Base-by-base conservation (phyloP, 2,329 filamentous ascomycete species). In the Apiospora marii region DNA sequence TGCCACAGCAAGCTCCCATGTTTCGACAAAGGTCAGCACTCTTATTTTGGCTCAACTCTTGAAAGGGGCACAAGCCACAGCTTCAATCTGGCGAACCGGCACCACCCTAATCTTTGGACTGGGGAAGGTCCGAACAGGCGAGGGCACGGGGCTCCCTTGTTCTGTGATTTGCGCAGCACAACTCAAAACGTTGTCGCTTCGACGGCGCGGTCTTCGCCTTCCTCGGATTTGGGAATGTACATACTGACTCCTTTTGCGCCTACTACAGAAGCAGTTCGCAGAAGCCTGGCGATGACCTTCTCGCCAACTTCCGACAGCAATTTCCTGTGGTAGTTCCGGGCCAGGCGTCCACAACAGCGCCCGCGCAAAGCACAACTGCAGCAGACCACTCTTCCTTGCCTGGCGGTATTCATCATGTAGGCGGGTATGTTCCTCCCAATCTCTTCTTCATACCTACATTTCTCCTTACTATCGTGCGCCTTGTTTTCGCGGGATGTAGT, bases 271-370 rank as follows among this genome's bases (percentile, higher is more conserved):
- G 90, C 79, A 94, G 90, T 82, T 91, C 93, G 71, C 93, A 95
- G 83, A 97, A 97, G 86, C 95, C 95, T 72, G 92, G 91, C 82
- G 93, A 95, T 80, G 94, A 95, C 79, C 88, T 98, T 80, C 91
- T 96, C 81, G 91, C 91, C 83, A 92, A 91, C 82, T 98, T 98
- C 85, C 93, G 93, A 82, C 90, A 94, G 79, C 92, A 90, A 77
- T 98, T 97, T 79, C 93, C 94, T 67, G 90, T 95, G 78, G 86
- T 97, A 74, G 53, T 61, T 16, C 51, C 51, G 24, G 85, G 88
- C 70, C 86, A 87, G 73, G 85, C 77, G 68, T 78, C 83, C 76
- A 81, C 87, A 70, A 80, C 84, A 73, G 79, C 87, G 71, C 79
- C 84, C 79, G 79, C 84, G 75, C 82, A 79, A 73, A 81, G 76